These are phyloP conservation scores for Colletotrichum scovillei DNA, from an alignment of 2,329 filamentous ascomycete genomes.

Conservation along the genomic window DNA sequence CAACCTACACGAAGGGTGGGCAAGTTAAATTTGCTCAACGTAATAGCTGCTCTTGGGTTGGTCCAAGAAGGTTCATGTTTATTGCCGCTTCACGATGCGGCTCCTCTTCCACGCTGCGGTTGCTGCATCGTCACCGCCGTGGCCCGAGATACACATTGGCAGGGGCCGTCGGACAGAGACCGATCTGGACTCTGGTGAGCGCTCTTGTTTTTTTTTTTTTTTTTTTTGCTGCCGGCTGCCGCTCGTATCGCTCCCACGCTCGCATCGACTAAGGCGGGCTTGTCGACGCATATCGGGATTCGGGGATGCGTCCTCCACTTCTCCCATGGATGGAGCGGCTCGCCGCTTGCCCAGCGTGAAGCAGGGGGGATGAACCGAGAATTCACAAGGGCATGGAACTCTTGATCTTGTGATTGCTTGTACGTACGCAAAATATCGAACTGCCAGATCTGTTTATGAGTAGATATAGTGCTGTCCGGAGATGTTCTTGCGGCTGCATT, in stretches of 20 bases:
- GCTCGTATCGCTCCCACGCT: slow-evolving; percentile 29
- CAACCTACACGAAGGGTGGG: not conserved
- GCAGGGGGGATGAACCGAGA: slow-evolving; percentile 1
- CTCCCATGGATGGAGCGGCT: slow-evolving; percentile 10
- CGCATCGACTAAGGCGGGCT: slow-evolving; percentile 13
- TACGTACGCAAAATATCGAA: slow-evolving; percentile 2
- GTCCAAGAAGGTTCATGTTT: not conserved
- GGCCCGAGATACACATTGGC: not conserved
- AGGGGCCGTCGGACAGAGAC: slow-evolving; percentile 29
- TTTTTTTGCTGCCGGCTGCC: slow-evolving; percentile 23
- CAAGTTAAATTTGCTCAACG: not conserved
- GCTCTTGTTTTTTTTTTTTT: not conserved
- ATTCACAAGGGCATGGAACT: slow-evolving; percentile 7
- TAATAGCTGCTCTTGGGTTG: slow-evolving; percentile 13
- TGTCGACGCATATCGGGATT: slow-evolving; percentile 28
- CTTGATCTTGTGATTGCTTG: not conserved
- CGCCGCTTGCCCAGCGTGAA: not conserved
- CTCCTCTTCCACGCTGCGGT: not conserved
- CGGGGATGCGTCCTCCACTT: slow-evolving; percentile 28
- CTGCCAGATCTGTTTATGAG: not conserved
- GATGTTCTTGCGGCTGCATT: not conserved
- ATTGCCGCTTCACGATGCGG: not conserved
- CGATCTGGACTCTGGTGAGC: slow-evolving; percentile 28
- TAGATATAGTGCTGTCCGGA: not conserved
- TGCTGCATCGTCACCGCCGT: slow-evolving; percentile 29